Conservation (phyloP, 2,329 filamentous ascomycete species). For the Verticillium nonalfalfae region DNA sequence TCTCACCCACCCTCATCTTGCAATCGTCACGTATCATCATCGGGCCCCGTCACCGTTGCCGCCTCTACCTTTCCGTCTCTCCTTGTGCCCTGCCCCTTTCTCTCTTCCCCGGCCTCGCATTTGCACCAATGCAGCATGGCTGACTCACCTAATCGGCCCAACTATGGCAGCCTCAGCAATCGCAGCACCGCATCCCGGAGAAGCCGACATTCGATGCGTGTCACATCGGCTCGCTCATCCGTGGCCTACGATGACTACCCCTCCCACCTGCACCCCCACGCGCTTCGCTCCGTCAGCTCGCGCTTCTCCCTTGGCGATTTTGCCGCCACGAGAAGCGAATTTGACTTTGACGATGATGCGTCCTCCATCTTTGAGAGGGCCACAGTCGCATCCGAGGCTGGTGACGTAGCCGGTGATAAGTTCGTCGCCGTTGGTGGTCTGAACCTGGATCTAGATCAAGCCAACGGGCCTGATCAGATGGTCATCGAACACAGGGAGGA, state of each 20-base stretch:
- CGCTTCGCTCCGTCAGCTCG: slow-evolving; percentile 29
- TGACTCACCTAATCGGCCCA: neutral
- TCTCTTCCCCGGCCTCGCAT: neutral
- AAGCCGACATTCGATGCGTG: neutral
- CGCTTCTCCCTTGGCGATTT: slow-evolving; percentile 42
- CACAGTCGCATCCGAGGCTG: slow-evolving; percentile 17
- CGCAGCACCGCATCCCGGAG: neutral
- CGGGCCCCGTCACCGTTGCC: neutral
- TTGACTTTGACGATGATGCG: slow-evolving; percentile 36
- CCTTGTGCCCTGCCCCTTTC: neutral
- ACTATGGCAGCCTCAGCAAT: slow-evolving; percentile 4
- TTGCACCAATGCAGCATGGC: neutral
- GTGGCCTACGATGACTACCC: slow-evolving; percentile 10
- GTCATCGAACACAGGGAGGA: slow-evolving; percentile 8
- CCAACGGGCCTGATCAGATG: neutral
- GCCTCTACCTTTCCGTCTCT: neutral
- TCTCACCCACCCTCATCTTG: neutral
- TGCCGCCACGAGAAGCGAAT: slow-evolving; percentile 37
- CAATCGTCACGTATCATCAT: neutral
- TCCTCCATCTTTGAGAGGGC: slow-evolving; percentile 33
- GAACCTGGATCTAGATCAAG: neutral
- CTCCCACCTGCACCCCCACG: slow-evolving; percentile 10
- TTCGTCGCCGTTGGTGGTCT: slow-evolving; percentile 3
- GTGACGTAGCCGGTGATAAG: slow-evolving; percentile 13
- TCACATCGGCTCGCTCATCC: slow-evolving; percentile 17